These are phyloP conservation scores for Capronia coronata DNA, from an alignment of 2,329 filamentous ascomycete species.

Conservation along the genomic window DNA sequence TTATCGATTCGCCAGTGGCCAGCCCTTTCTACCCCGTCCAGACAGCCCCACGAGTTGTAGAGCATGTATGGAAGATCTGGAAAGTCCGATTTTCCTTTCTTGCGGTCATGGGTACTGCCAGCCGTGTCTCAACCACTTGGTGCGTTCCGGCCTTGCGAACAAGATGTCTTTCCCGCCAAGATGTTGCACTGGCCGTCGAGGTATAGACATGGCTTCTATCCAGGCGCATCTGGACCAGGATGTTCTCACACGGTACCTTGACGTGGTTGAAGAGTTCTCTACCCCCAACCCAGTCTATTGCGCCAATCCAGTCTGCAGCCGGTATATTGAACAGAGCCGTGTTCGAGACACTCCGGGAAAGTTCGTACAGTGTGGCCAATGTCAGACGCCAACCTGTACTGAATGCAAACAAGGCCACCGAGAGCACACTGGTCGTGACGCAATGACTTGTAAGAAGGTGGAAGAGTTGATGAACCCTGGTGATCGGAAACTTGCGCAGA, in stretches of 20 bases:
- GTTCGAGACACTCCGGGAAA: background rate
- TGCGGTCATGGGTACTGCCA: conserved; percentile 15
- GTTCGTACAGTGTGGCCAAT: conserved; percentile 11
- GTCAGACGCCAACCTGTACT: conserved; percentile 8
- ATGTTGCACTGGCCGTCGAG: conserved; percentile 7
- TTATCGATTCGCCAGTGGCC: background rate
- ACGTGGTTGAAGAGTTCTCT: conserved; percentile 10
- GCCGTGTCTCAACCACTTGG: conserved; percentile 10
- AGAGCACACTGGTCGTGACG: conserved; percentile 1
- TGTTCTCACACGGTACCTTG: conserved; percentile 4
- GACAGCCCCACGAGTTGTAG: background rate
- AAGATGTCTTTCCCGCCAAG: conserved; percentile 10
- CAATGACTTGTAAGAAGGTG: conserved; percentile 4
- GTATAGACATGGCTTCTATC: conserved; percentile 7
- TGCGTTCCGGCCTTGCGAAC: conserved; percentile 6
- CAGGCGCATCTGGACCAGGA: conserved; percentile 7
- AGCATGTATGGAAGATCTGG: conserved; percentile 4
- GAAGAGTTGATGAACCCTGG: conserved; percentile 4
- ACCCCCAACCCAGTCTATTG: conserved; percentile 12
- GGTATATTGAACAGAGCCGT: conserved; percentile 2
- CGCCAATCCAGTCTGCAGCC: conserved; percentile 6
- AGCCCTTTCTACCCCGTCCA: background rate
- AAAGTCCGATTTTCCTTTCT: conserved; percentile 1
- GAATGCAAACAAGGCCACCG: conserved; percentile 11
- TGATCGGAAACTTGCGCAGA: conserved; percentile 9